phyloP scores from a whole-genome alignment of 1,284 basidiomycete species.

The Cutaneotrichosporon dermatis region DNA sequence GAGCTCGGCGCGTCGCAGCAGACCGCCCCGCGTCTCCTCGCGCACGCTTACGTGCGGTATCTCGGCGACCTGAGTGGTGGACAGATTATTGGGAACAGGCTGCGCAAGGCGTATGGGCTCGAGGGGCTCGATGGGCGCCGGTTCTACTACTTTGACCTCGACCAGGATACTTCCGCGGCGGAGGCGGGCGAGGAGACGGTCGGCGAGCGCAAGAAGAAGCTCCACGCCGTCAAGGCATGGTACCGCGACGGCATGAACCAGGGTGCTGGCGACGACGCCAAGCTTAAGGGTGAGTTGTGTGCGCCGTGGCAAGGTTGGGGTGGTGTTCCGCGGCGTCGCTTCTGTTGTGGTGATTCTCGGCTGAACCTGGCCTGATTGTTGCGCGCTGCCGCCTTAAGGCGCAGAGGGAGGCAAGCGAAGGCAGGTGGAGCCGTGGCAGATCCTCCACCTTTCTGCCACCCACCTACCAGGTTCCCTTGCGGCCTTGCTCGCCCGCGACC shows the following conservation, averaged over 20 bases:
- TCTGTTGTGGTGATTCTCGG: neutral
- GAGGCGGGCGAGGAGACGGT: constrained; percentile 53
- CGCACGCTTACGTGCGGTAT: constrained; percentile 77
- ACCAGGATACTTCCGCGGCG: constrained; percentile 31
- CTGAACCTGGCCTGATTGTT: neutral
- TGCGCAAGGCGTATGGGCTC: constrained; percentile 65
- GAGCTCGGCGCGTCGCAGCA: constrained; percentile 53
- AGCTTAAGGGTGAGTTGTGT: constrained; percentile 57
- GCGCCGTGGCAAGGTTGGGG: neutral
- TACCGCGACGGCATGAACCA: constrained; percentile 69
- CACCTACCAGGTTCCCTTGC: neutral
- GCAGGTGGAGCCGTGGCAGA: no score
- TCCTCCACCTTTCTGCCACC: neutral
- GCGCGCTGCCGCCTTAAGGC: no score
- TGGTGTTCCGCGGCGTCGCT: neutral
- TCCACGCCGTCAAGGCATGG: constrained; percentile 72
- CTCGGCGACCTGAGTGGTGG: constrained; percentile 81
- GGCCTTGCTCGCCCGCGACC: no score
- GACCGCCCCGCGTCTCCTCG: constrained; percentile 60
- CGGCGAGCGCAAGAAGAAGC: constrained; percentile 33
- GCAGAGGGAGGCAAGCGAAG: no score
- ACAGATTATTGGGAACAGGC: constrained; percentile 62
- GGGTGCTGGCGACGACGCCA: constrained; percentile 53
- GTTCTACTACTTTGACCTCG: constrained; percentile 70
- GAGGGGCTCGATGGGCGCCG: constrained; percentile 55